Evolutionary conservation across 2,329 filamentous ascomycete genomes (phyloP), one percentile per base, ranked within the genome.

Genomic region (Fusarium transvaalense): DNA sequence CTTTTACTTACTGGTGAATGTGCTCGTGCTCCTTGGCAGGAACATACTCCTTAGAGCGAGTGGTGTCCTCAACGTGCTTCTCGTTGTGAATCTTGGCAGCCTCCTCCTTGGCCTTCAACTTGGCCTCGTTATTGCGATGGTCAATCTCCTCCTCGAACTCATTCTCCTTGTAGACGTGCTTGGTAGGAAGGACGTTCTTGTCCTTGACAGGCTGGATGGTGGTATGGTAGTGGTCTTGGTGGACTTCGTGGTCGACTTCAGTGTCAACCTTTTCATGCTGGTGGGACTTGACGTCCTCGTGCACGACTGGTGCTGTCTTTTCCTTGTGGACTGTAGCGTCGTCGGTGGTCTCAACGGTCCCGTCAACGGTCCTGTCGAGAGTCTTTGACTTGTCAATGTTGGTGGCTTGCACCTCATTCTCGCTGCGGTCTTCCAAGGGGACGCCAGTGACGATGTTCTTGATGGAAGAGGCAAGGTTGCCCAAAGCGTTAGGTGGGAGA

Each of bases 261-360:
- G 64, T 67, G 17, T 67, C 63, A 14, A 67, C 63, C 38, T 48
- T 39, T 35, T 67, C 63, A 17, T 67, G 64, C 14, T 67, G 41
- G 23, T 67, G 64, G 6, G 63, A 63, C 50, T 67, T 67, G 42
- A 67, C 63, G 1, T 67, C 64, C 19, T 67, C 64, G 51, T 67
- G 64, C 0, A 62, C 29, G 1, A 67, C 63, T 1, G 64, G 45
- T 31, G 64, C 64, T 6, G 43, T 25, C 57, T 67, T 67, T 35
- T 63, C 37, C 23, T 66, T 62, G 42, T 67, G 46, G 10, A 67
- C 10, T 13, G 52, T 67, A 1, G 57, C 57, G 10, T 67, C 57
- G 13, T 67, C 63, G 1, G 51, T 41, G 10, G 35, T 29, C 45
- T 66, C 63, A 3, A 67, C 63, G 8, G 64, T 67, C 38, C 45